Percentiles rank a stretch among this genome's conserved stretches.
These are phyloP conservation scores for Tarenaya hassleriana DNA, from an alignment of 345 rosid genomes.

Conservation along the genomic window DNA sequence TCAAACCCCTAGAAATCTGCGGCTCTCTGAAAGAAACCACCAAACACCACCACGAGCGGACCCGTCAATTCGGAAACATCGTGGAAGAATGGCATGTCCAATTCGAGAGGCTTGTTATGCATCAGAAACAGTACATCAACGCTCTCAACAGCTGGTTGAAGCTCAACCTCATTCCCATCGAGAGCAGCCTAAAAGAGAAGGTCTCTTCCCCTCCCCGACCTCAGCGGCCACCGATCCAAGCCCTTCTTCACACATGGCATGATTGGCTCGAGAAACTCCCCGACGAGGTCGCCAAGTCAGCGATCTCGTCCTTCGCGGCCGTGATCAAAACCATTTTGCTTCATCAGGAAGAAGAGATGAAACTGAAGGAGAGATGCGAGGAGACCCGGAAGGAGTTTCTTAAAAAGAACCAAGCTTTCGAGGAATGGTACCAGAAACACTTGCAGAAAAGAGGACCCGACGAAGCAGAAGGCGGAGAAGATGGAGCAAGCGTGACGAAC, in stretches of 20 bases:
- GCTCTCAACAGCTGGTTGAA: constrained; percentile 61
- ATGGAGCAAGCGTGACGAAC: constrained; percentile 19
- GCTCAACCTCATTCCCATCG: constrained; percentile 69
- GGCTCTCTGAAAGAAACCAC: constrained; percentile 67
- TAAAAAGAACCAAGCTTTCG: constrained; percentile 70
- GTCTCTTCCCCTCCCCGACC: constrained; percentile 70
- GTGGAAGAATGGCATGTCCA: constrained; percentile 68
- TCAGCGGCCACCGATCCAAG: constrained; percentile 71
- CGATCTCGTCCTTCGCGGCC: constrained; percentile 67
- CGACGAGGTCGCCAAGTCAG: constrained; percentile 78
- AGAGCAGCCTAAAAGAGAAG: constrained; percentile 59
- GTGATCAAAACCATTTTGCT: constrained; percentile 55
- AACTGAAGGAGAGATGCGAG: constrained; percentile 72
- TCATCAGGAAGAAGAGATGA: constrained; percentile 86
- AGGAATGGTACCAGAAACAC: constrained; percentile 82
- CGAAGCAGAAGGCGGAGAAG: constrained; percentile 51
- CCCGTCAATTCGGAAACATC: constrained; percentile 52
- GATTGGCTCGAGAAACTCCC: constrained; percentile 72
- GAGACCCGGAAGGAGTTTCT: constrained; percentile 66
- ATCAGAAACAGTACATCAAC: constrained; percentile 76
- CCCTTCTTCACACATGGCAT: constrained; percentile 64
- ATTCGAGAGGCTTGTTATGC: constrained; percentile 57
- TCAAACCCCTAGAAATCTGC: constrained; percentile 55
- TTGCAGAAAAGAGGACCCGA: constrained; percentile 47
- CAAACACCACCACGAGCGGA: constrained; percentile 63